phyloP scores from a whole-genome alignment of 2,329 filamentous ascomycete species.

The Pyrenophora graminea region DNA sequence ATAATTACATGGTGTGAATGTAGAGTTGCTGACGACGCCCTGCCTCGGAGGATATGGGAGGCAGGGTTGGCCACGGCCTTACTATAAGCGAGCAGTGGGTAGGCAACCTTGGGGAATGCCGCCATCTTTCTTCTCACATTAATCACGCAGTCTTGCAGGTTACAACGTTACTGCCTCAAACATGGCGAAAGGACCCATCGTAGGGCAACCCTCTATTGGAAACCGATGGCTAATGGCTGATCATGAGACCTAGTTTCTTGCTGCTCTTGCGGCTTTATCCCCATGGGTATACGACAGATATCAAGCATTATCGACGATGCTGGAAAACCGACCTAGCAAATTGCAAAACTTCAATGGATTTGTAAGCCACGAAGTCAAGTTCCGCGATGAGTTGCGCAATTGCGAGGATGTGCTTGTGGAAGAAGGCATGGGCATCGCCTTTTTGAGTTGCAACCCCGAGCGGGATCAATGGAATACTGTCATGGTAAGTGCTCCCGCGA shows the following conservation, averaged over 20 bases:
- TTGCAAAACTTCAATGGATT: conserved; percentile 29
- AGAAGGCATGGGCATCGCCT: conserved; percentile 42
- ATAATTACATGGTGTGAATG: no score
- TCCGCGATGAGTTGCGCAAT: conserved; percentile 45
- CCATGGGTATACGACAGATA: conserved; percentile 40
- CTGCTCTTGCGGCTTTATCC: conserved; percentile 17
- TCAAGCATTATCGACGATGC: conserved; percentile 18
- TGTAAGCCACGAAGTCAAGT: conserved; percentile 39
- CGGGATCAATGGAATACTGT: conserved; percentile 53
- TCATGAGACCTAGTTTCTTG: conserved; percentile 11
- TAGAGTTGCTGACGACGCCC: no score
- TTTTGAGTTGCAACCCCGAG: conserved; percentile 51
- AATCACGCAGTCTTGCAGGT: no score
- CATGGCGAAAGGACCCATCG: conserved; percentile 7
- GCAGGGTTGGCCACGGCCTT: no score
- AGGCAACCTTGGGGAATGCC: background rate
- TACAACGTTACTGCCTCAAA: background rate
- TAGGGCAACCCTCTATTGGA: background rate
- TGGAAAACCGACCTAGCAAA: conserved; percentile 27
- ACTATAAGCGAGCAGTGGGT: background rate
- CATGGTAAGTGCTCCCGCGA: conserved; percentile 43
- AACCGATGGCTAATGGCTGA: background rate
- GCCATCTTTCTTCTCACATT: background rate
- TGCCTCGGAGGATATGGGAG: no score
- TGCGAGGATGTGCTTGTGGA: conserved; percentile 52